Base-by-base conservation (phyloP, 768 basidiomycete species). In the Boletus rex-veris region DNA sequence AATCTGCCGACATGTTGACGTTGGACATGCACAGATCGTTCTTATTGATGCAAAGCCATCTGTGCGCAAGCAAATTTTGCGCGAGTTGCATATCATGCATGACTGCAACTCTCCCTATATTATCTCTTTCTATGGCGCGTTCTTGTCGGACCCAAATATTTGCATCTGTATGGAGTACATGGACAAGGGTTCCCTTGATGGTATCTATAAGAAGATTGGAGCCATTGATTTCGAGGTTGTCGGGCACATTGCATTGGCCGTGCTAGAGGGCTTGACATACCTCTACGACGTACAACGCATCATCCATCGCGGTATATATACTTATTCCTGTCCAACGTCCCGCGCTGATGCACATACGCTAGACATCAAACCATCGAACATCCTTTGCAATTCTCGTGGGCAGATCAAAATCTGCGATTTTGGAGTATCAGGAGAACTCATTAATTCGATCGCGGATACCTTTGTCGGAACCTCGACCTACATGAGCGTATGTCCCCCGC, bases 281-380 rank as follows among this genome's bases (percentile, higher is more conserved):
- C 83, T 99, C 33, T 99, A 98, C 72, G 97, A 99, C 69, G 90
- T 85, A 14, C 94, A 97, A 69, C 88, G 94, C 37, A 98, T 98
- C 72, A 98, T 99, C 65, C 97, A 98, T 73, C 90, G 97, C 69
- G 96, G 97, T 96, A 63, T 60, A 87, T 74, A n/a, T 43, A 24
- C 12, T 14, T 8, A 16, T 36, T 37, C 26, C 38, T 38, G 26
- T n/a, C 3, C 19, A 38, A 30, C 45, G 54, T 10, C 21, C 24
- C 21, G 37, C n/a, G 24, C 59, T 69, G 57, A 65, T 61, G 64
- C 46, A 52, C 16, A 39, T 19, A 41, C 44, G 43, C 24, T 64
- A 98, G 97, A 98, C 68, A 98, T 99, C 80, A 99, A 99, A 73
- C 97, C 97, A 28, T 97, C 94, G 12, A 99, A 99, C 66, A 97